Conservation (phyloP, 306 rosid species). For the Bauhinia variegata region DNA sequence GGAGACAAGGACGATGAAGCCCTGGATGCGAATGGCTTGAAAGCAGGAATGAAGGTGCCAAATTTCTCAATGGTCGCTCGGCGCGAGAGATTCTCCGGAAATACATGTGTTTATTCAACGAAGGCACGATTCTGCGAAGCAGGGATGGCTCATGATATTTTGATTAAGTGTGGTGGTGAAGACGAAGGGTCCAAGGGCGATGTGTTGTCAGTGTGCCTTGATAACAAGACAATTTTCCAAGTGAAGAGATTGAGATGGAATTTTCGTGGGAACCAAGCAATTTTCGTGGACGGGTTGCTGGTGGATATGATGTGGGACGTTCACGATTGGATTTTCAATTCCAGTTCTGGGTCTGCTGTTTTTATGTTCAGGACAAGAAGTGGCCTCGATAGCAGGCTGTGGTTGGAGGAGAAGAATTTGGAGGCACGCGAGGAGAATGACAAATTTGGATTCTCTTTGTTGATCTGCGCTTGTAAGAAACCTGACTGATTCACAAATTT, state of each 20-base stretch:
- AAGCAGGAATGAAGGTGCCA: neutral
- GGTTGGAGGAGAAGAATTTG: slow-evolving; percentile 80
- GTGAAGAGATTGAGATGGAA: slow-evolving; percentile 85
- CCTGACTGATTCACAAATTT: slow-evolving; percentile 53
- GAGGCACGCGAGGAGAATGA: no score
- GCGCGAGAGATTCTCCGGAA: slow-evolving; percentile 57
- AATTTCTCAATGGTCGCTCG: slow-evolving; percentile 58
- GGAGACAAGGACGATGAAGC: slow-evolving; percentile 58
- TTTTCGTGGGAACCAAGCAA: slow-evolving; percentile 88
- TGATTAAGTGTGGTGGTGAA: slow-evolving; percentile 58
- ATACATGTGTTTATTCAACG: slow-evolving; percentile 50
- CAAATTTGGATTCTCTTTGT: slow-evolving; percentile 60
- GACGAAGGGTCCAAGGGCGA: slow-evolving; percentile 45
- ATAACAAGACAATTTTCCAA: slow-evolving; percentile 63
- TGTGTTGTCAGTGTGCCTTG: slow-evolving; percentile 57
- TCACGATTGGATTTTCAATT: slow-evolving; percentile 82
- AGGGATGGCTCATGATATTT: slow-evolving; percentile 62
- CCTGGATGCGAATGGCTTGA: neutral
- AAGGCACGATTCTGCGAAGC: slow-evolving; percentile 60
- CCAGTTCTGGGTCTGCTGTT: slow-evolving; percentile 50
- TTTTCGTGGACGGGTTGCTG: slow-evolving; percentile 78
- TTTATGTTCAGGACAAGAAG: slow-evolving; percentile 89
- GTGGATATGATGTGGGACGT: slow-evolving; percentile 98
- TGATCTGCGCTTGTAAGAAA: slow-evolving; percentile 73
- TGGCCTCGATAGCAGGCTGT: slow-evolving; percentile 75